Evolutionary conservation across 495 filamentous ascomycete genomes (phyloP), one percentile per base, ranked within the genome.

Genomic region (Lepidopterella palustris): DNA sequence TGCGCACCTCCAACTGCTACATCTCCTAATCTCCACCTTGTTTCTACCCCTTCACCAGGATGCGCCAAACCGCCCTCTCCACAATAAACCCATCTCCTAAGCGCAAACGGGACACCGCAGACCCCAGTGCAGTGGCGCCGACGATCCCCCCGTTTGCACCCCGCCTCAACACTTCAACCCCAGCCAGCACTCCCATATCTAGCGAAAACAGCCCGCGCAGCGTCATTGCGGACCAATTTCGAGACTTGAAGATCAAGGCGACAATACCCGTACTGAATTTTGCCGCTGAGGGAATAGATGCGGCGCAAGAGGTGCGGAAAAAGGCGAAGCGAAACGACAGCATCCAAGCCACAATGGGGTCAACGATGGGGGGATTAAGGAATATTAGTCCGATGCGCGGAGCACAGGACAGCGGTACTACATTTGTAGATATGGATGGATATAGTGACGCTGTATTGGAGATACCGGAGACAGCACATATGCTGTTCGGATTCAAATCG

Each of bases 41-140:
- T 18, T 18, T 42, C 13, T 42, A 18, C 35, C 13, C 35, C 3
- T 15, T n/a, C 13, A 3, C 35, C 3, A 42, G 18, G 9, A 42
- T 42, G 35, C 35, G 13, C 13, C 35, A 42, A 13, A 42, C 10
- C 13, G 35, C 10, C 35, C 13, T 42, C 35, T 42, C 35, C 13
- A 42, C 35, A 2, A 42, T 42, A 18, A 42, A 18, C 45, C 61
- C 65, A 4, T 68, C 65, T 9, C 65, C 65, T 13, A 68, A 68
- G 52, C 65, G 65, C 40, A 68, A 68, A 63, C 65, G 65, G 42
- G 59, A 68, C 48, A 5, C 58, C 58, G 23, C 50, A 29, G 27
- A 49, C 60, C 29, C 61, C 61, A 55, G 61, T 59, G 5, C 40
- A 56, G 11, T 58, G 24, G 47, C 47, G 15, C 13, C 35, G 9